phyloP scores from a whole-genome alignment of 371 early-diverging fungal species.

The Rhizopus stolonifer region DNA sequence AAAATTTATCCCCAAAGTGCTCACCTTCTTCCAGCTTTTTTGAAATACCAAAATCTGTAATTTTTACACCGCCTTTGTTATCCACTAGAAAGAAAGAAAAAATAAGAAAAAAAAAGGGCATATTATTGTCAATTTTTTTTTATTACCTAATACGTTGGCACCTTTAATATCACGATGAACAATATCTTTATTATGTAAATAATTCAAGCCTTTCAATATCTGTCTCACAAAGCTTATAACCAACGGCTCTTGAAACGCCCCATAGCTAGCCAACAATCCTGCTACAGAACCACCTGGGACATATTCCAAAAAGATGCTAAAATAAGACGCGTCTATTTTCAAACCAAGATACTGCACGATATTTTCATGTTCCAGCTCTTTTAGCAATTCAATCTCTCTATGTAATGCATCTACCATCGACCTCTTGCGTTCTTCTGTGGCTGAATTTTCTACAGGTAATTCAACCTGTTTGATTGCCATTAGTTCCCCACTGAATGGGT shows the following conservation, averaged over 20 bases:
- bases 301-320: slow-evolving; percentile 97
- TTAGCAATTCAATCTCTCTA: slow-evolving; percentile 87
- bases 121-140: too few species aligned
- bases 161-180: slow-evolving; percentile 98
- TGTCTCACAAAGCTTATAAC: slow-evolving; percentile 87
- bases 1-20: not conserved
- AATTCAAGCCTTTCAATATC: slow-evolving; percentile 89
- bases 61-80: slow-evolving; percentile 90
- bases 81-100: slow-evolving; percentile 59
- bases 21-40: slow-evolving; percentile 82
- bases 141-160: slow-evolving; percentile 77
- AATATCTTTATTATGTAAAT: slow-evolving; percentile 93
- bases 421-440: slow-evolving; percentile 64
- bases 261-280: slow-evolving; percentile 79
- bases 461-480: slow-evolving; percentile 99
- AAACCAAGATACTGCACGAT: slow-evolving; percentile 94
- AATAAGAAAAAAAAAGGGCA: not conserved
- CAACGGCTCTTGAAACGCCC: slow-evolving; percentile 83
- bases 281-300: slow-evolving; percentile 96
- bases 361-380: slow-evolving; percentile 88
- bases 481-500: slow-evolving; percentile 78
- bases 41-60: slow-evolving; percentile 99
- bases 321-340: slow-evolving; percentile 73
- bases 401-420: slow-evolving; percentile 82
- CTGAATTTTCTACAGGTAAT: slow-evolving; percentile 69